Evolutionary conservation across 2,329 filamentous ascomycete genomes (phyloP).

Genomic region (Trichoderma cornu-damae): DNA sequence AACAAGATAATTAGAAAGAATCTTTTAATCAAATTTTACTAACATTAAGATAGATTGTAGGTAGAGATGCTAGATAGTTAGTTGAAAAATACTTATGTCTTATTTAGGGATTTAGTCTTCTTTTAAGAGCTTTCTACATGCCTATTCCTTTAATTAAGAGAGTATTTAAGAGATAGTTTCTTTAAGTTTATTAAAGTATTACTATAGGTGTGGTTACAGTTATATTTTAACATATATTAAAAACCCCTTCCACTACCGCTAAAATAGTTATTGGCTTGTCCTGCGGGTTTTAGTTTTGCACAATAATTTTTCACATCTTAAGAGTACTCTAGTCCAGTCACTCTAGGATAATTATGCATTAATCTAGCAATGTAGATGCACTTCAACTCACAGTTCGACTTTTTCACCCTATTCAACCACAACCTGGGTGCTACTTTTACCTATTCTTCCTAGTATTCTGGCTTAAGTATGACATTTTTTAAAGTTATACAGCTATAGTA

Average conservation of each 20-base stretch:
- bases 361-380: not conserved
- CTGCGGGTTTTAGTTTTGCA: slow-evolving; percentile 5
- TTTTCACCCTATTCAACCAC: not conserved
- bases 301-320: not conserved
- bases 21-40: no score
- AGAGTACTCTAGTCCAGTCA: not conserved
- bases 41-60: slow-evolving; percentile 3
- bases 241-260: not conserved
- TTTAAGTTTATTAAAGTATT: slow-evolving; percentile 1
- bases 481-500: slow-evolving; percentile 10
- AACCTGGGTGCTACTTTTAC: slow-evolving; percentile 14
- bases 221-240: slow-evolving; percentile 2
- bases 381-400: slow-evolving; percentile 9
- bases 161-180: slow-evolving; percentile 11
- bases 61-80: not conserved
- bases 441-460: slow-evolving; percentile 11
- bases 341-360: not conserved
- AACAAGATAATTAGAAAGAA: not conserved
- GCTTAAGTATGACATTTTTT: slow-evolving; percentile 13
- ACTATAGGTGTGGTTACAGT: slow-evolving; percentile 2
- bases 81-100: not conserved
- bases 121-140: slow-evolving; percentile 1
- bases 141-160: not conserved
- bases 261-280: slow-evolving; percentile 5
- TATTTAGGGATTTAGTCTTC: slow-evolving; percentile 1